phyloP scores from a whole-genome alignment of 2,329 filamentous ascomycete species.

The Fusarium palustre region DNA sequence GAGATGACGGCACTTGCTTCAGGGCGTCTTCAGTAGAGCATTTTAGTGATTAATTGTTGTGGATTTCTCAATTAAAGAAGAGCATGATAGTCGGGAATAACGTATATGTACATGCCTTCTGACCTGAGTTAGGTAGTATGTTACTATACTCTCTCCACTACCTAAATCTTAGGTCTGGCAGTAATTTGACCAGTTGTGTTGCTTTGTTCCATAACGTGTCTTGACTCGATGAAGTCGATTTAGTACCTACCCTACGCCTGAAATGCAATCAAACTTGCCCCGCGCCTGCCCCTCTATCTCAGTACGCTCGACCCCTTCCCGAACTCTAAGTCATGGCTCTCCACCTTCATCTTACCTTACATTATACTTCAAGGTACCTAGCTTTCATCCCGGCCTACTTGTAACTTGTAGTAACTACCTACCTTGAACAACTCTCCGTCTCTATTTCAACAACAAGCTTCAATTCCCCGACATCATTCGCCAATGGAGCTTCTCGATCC shows the following conservation, averaged over 20 bases:
- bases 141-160: no score
- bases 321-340: constrained; percentile 16
- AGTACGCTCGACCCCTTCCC: constrained; percentile 9
- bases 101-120: background rate
- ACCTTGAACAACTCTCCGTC: background rate
- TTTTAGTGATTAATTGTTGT: background rate
- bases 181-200: constrained; percentile 26
- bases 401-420: no score
- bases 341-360: constrained; percentile 5
- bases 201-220: constrained; percentile 29
- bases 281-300: constrained; percentile 36
- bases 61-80: background rate
- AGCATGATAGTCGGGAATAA: background rate
- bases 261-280: constrained; percentile 16
- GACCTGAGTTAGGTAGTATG: no score
- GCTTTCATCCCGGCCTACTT: background rate
- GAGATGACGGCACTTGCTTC: constrained; percentile 19
- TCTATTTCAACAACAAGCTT: background rate
- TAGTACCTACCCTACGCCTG: constrained; percentile 32
- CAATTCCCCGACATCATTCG: background rate
- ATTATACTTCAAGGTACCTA: background rate
- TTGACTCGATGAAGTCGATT: background rate
- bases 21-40: constrained; percentile 3
- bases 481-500: constrained; percentile 76
- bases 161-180: background rate